Conservation (phyloP, 352 stramenopile species). For the Phytopythium litorale region DNA sequence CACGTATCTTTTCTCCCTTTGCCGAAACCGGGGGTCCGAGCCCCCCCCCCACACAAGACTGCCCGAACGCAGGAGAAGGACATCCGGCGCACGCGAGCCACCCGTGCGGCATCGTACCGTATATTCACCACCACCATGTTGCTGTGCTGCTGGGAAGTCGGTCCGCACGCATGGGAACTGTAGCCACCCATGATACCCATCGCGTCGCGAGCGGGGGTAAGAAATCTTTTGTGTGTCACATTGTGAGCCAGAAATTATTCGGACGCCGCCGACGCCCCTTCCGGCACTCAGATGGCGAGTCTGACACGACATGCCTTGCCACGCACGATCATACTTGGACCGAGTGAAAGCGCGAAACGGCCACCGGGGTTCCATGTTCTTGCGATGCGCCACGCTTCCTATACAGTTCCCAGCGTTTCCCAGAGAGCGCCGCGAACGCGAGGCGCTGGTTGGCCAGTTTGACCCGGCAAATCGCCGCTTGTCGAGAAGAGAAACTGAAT, state of each 20-base stretch:
- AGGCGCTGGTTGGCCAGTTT: not conserved
- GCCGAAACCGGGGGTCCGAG: not conserved
- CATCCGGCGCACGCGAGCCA: not conserved
- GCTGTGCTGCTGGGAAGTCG: no score
- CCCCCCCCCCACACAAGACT: not conserved
- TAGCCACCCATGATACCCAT: slow-evolving; percentile 1
- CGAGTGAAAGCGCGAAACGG: not conserved
- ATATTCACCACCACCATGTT: not conserved
- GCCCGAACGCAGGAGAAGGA: not conserved
- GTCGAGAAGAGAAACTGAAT: not conserved
- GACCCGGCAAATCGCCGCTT: not conserved
- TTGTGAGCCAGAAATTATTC: not conserved
- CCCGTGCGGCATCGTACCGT: not conserved
- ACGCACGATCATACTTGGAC: no score
- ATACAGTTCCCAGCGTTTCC: not conserved
- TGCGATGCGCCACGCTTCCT: not conserved
- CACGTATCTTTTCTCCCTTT: not conserved
- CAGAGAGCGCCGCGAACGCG: not conserved
- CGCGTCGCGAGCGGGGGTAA: no score
- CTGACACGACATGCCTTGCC: no score
- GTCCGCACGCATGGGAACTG: not conserved
- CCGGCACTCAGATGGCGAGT: no score
- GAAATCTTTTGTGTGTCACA: not conserved
- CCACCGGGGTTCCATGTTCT: not conserved
- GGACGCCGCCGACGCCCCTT: not conserved